Base-by-base conservation (phyloP, 805 yeast genomes). In the Kodamaea restingae region DNA sequence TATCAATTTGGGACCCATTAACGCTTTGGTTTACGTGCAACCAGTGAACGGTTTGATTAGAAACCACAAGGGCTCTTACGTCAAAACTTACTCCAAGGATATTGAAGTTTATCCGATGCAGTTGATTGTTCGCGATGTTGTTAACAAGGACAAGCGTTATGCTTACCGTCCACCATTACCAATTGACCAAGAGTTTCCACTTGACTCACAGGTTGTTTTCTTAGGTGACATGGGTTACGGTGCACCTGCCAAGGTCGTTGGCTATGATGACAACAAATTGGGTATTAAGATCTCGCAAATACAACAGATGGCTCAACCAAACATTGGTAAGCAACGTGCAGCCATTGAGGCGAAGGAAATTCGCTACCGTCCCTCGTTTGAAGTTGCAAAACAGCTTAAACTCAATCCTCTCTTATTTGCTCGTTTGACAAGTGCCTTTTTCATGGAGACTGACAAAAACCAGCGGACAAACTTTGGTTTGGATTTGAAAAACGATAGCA, bases 171-270 rank as follows among this genome's bases (percentile, higher is more conserved):
- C 81, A 1, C 87, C 97, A 2, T 54, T 77, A 26, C 88, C 96
- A 5, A 68, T 93, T 42, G 81, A 78, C 6, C 78, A 85, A 46
- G 97, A 91, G 58, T 93, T 75, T 61, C 97, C 97, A 14, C 39
- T 73, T 3, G 81, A 75, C 11, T 73, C 84, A 0, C 76, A 78
- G 37, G 90, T 81, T 18, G 76, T 91, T 7, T 86, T 86, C 55
- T 67, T 93, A 44, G 95, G 97, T 35, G 87, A 81, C 18, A 79
- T 80, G 59, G 95, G 90, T 2, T 93, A 87, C 56, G 98, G 98
- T 39, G 76, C 87, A 4, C 80, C 84, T 32, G 86, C 88, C 4
- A 67, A 67, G 15, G 75, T 85, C 32, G 74, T 73, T 35, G 91
- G 85, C 0, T 77, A 82, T 52, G 70, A 68, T 21, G 67, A 70